Conservation (phyloP, 192 early-diverging fungal species). For the Thoreauomyces humboldtii region DNA sequence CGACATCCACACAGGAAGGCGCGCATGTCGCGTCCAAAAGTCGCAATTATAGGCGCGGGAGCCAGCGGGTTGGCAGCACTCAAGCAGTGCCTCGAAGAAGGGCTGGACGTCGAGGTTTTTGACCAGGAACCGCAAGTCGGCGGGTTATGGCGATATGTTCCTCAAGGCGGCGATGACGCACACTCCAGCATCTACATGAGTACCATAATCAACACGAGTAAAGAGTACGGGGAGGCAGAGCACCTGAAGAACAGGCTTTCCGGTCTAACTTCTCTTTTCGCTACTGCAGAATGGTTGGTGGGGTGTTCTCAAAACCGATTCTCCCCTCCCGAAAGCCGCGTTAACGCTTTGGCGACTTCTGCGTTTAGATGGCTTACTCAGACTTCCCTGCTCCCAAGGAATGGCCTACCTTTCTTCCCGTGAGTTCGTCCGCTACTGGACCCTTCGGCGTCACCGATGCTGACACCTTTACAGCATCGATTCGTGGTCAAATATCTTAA, state of each 20-base stretch:
- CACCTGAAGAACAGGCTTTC: too few species aligned
- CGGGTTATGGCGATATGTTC: slow-evolving; percentile 59
- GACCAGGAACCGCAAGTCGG: slow-evolving; percentile 50
- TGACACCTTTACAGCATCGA: too few species aligned
- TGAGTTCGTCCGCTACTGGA: too few species aligned
- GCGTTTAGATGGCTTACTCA: slow-evolving; percentile 50
- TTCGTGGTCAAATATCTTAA: slow-evolving; percentile 54
- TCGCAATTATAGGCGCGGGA: slow-evolving; percentile 40
- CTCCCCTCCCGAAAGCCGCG: too few species aligned
- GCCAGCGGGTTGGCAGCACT: slow-evolving; percentile 51
- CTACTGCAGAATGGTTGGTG: too few species aligned
- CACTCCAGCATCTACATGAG: slow-evolving; percentile 58
- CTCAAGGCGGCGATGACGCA: slow-evolving; percentile 21
- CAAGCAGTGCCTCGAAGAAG: slow-evolving; percentile 54
- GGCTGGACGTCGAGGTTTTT: slow-evolving; percentile 54
- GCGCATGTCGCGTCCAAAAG: too few species aligned
- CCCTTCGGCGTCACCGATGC: too few species aligned
- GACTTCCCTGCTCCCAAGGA: slow-evolving; percentile 60
- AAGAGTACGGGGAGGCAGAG: too few species aligned
- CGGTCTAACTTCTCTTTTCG: too few species aligned
- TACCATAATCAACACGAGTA: slow-evolving; percentile 57
- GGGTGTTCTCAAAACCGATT: too few species aligned
- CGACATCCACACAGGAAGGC: too few species aligned
- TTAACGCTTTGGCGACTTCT: too few species aligned
- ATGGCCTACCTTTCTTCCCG: slow-evolving; percentile 59